Evolutionary conservation across 805 yeast genomes (phyloP), one percentile per base, ranked within the genome.

Genomic region (Sugiyamaella smithiae): DNA sequence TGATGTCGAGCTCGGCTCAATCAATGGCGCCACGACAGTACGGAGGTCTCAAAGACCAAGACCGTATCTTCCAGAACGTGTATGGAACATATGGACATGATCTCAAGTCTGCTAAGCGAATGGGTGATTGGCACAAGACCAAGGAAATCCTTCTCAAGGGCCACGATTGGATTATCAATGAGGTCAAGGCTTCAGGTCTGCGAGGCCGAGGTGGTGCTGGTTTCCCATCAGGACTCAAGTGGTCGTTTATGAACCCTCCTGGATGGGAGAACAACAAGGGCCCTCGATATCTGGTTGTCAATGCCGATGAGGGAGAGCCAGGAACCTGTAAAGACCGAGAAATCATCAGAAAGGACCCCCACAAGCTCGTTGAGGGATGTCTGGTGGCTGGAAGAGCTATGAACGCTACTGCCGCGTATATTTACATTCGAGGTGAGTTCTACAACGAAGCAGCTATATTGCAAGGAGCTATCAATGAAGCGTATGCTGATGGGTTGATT

Each of bases 151-250:
- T 87, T 33, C 69, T 81, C 53, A 87, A 87, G 67, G 96, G 96
- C 40, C 91, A 88, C 67, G 78, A 80, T 53, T 87, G 96, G 96
- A 87, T 87, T 68, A 87, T 88, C 62, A 88, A 84, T 63, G 91
- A 87, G 71, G 82, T 85, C 74, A 87, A 87, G 66, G 77, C 80
- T 60, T 83, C 90, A 19, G 95, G 95, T 19, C 75, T 87, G 56
- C 80, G 96, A 66, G 96, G 96, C 51, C 81, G 96, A 69, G 96
- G 96, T 51, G 96, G 96, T 63, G 96, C 96, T 40, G 96, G 96
- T 14, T 87, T 87, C 76, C 96, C 96, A 47, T 80, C 89, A 20
- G 96, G 96, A 26, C 77, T 87, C 63, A 87, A 87, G 69, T 87
- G 95, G 95, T 85, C 93, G 20, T 87, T 87, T 66, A 87, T 87